Evolutionary conservation across 345 rosid species (phyloP), one percentile per base, ranked within the genome.

Genomic region (Turnera subulata): DNA sequence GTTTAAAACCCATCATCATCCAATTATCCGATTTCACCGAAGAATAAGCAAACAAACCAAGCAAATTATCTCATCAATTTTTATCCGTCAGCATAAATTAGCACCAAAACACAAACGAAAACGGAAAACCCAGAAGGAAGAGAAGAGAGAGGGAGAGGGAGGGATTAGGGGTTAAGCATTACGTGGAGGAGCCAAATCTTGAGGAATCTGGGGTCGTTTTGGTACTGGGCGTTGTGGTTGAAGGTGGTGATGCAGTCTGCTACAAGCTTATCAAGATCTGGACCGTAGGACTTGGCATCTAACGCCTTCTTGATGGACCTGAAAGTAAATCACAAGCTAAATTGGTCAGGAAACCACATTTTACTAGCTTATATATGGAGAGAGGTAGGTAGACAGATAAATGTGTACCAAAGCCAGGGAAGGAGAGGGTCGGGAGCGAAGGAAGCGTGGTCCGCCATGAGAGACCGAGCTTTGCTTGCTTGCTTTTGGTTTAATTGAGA

Each of bases 181-280:
- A 93, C 97, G 40, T 83, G 80, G 63, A 93, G 82, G 55, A 93
- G 70, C 86, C 97, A 89, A 72, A 89, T 84, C 81, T 89, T 89
- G 73, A 93, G 97, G 73, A 93, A 89, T 74, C 96, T 78, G 74
- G 80, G 61, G 72, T 93, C 97, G 50, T 87, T 74, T 56, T 69
- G 80, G 77, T 83, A 85, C 55, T 64, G 82, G 24, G 67, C n/a
- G 59, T 69, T 65, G 59, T 78, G 73, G 84, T 81, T 84, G 83
- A 70, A 89, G 63, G 62, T 73, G 4, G 61, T 56, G 46, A 89
- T 68, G 54, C 92, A 87, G 23, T 83, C 77, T 0, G 23, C 55
- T 9, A 85, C 58, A 55, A 89, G 77, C 71, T 71, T 62, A 39
- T 80, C 59, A 29, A 83, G 77, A 66, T 75, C 80, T 58, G 24